Evolutionary conservation across 2,329 filamentous ascomycete species (phyloP).

Genomic region (Metarhizium album): DNA sequence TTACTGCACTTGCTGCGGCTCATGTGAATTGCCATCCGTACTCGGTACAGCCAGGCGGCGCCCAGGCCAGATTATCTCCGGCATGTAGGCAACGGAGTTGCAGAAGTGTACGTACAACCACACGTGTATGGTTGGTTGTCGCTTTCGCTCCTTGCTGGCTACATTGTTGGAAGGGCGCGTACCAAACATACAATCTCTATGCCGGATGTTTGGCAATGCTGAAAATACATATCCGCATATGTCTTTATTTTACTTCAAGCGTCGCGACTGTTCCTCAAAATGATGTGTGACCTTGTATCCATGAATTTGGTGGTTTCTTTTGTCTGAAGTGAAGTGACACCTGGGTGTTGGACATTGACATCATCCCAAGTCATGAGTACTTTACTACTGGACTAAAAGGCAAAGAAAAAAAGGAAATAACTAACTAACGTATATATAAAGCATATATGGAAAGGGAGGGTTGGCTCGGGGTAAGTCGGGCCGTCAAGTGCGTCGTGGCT

Average conservation of each 20-base stretch:
- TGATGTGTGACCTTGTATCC: conserved; percentile 8
- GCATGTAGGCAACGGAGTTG: background rate
- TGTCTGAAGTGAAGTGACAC: no score
- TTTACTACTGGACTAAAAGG: no score
- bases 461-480: no score
- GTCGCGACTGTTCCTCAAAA: no score
- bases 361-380: no score
- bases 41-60: background rate
- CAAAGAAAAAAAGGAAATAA: no score
- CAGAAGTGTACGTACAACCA: background rate
- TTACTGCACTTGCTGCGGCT: conserved; percentile 4
- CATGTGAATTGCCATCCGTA: background rate
- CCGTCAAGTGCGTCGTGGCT: no score
- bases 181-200: conserved; percentile 22
- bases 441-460: no score
- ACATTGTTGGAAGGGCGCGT: conserved; percentile 23
- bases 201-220: background rate
- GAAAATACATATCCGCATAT: background rate
- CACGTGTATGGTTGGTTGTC: background rate
- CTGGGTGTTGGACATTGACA: no score
- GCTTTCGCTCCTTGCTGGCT: background rate
- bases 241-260: no score
- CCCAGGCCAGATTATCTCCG: background rate
- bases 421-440: no score
- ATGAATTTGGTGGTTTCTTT: no score